Percentiles rank a stretch among this genome's conserved stretches.
phyloP scores from a whole-genome alignment of 352 stramenopile species.

The Phytophthora colocasiae region DNA sequence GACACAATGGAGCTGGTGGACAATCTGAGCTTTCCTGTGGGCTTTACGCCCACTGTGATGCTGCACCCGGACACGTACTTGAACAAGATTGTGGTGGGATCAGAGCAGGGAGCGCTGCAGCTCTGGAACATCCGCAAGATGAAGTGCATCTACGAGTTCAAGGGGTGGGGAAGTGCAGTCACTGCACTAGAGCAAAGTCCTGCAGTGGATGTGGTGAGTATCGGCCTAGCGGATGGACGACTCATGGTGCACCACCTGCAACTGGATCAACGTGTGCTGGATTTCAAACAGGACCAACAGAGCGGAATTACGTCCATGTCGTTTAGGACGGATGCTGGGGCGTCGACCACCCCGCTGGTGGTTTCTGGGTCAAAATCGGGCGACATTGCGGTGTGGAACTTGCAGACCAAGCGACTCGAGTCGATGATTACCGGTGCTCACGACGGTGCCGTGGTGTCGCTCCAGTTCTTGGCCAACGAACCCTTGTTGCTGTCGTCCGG shows the following conservation, averaged over 20 bases:
- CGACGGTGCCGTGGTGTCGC: conserved; percentile 73
- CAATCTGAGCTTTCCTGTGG: conserved; percentile 53
- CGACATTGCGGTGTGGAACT: conserved; percentile 92
- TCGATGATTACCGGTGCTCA: conserved; percentile 82
- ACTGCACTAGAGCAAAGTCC: conserved; percentile 87
- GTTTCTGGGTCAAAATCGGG: conserved; percentile 78
- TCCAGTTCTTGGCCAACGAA: conserved; percentile 90
- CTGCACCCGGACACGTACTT: conserved; percentile 94
- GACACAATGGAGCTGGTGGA: conserved; percentile 68
- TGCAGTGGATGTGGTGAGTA: conserved; percentile 89
- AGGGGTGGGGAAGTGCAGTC: conserved; percentile 70
- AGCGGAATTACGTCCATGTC: conserved; percentile 85
- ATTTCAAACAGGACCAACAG: conserved; percentile 80
- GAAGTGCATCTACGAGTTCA: conserved; percentile 91
- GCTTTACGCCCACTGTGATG: conserved; percentile 80
- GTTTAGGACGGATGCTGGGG: conserved; percentile 88
- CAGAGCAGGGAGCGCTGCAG: conserved; percentile 79
- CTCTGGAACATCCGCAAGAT: conserved; percentile 93
- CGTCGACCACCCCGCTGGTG: conserved; percentile 58
- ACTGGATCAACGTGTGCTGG: conserved; percentile 82
- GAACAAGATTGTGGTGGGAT: conserved; percentile 94
- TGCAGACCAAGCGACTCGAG: conserved; percentile 89
- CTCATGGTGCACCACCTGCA: conserved; percentile 91
- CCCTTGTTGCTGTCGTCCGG: conserved; percentile 88
- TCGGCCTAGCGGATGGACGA: conserved; percentile 83